Evolutionary conservation across 306 rosid genomes (phyloP), one percentile per base, ranked within the genome.

Genomic region (Coriaria nepalensis): DNA sequence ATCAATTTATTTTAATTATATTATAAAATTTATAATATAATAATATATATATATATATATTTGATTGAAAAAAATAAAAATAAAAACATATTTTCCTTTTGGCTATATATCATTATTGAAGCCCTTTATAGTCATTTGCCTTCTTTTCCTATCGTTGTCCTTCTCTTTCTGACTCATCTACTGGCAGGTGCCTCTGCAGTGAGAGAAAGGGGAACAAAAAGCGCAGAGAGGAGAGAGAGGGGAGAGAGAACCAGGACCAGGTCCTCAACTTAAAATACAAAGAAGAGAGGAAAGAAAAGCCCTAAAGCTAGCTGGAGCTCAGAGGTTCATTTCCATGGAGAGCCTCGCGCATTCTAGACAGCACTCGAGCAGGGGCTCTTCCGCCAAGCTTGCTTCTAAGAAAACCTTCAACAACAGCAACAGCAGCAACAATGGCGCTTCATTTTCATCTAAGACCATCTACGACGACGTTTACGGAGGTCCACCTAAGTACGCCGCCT

Each of bases 401-500:
- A 88, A 83, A 65, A 50, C 56, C 52, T 67, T 40, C 62, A 66
- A 50, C 64, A 64, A 72, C 42, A 49, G 50, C 4, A 56, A 38
- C 13, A 56, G 60, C 10, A 41, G 37, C 48, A 43, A 45, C 34
- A 56, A 43, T 8, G 48, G 36, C 47, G 73, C 75, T 2, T 49
- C 59, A 47, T 57, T 69, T 10, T 55, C 70, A 2, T 52, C 68
- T 8, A 71, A 71, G 55, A 50, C 69, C 29, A 59, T 81, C 7
- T 88, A 78, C 74, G 93, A 88, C 65, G 93, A 83, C 65, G 93
- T 88, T 5, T 78, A 88, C 55, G 86, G 86, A 6, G 93, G 81
- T 7, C 86, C 88, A 10, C 86, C 86, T 15, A 83, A 65, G 82
- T 87, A 79, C 54, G 80, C 79, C 6, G 74, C 68, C 38, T 65